A percentile compares a stretch with the other conserved stretches of the same genome.
phyloP scores from a whole-genome alignment of 116 monocot species.

The Thalassia testudinum region DNA sequence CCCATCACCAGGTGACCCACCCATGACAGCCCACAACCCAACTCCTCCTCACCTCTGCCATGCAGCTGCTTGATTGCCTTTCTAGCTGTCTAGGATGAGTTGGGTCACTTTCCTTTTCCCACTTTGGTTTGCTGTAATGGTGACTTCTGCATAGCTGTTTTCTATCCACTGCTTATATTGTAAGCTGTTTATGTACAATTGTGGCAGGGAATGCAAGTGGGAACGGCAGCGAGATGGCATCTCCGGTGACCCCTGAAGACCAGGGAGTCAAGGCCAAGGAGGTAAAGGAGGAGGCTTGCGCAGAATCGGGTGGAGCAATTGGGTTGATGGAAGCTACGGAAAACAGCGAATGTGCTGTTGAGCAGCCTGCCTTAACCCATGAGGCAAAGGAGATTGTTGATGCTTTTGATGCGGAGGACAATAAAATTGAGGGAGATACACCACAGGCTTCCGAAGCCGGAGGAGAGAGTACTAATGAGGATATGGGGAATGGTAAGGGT shows the following conservation, averaged over 20 bases:
- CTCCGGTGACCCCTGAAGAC: constrained; percentile 7
- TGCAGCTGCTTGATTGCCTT: neutral
- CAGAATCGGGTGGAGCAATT: neutral
- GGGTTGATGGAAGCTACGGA: neutral
- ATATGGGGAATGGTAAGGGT: neutral
- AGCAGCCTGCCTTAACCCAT: no score
- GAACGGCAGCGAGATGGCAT: constrained; percentile 6
- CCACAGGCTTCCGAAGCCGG: neutral
- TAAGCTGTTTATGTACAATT: neutral
- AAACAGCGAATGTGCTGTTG: neutral
- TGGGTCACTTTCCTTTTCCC: neutral
- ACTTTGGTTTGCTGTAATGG: no score
- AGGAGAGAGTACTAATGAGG: neutral
- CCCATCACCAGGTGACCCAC: no score
- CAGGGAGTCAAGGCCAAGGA: neutral
- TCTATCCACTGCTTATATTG: no score
- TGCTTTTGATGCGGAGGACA: neutral
- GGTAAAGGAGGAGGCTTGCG: neutral
- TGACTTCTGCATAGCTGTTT: no score
- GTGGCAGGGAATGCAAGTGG: constrained; percentile 1
- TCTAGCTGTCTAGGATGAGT: neutral
- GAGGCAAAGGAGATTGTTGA: neutral
- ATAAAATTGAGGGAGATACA: no score
- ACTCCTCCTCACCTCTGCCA: neutral
- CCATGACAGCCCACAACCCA: no score